Evolutionary conservation across 352 stramenopile species (phyloP), one percentile per base, ranked within the genome.

Genomic region (Globisporangium camurandrum): DNA sequence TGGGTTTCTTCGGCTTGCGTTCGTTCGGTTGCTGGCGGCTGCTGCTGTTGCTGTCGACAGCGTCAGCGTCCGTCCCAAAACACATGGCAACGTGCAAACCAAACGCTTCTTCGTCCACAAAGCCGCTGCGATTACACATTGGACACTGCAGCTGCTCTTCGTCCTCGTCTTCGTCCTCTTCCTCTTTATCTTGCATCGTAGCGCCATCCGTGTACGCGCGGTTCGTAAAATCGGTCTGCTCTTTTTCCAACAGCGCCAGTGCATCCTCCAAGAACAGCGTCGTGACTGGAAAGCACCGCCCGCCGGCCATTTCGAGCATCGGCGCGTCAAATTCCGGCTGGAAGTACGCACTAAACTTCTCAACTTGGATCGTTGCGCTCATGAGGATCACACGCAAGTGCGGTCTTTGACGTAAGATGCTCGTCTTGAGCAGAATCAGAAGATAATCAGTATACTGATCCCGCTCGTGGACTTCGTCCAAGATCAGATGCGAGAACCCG

Each of bases 391-490:
- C 62, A 61, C 95, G 89, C 20, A 98, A 72, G 56, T 96, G 67
- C 17, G 72, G 72, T 43, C 86, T 69, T 23, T 84, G 71, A 44
- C 75, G 70, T 4, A 96, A 66, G 41, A 98, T 83, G 20, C 59
- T 93, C 17, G 69, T 88, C 60, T 80, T 95, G 64, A 98, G 77
- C 44, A 96, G 59, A 58, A 98, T 98, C 30, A 98, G 75, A 41
- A 98, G 60, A 59, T 98, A 98, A 57, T 98, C 95, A 1, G 89
- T 97, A 53, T 96, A 96, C 46, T 93, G 84, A 57, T 98, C 92
- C 12, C 93, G 83, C 64, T 98, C 94, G 69, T 98, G 90, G 24
- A 98, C 93, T 81, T 98, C 94, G 57, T 98, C 93, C 26, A 98
- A 80, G 44, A 98, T 95, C 33, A 98, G 68, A 51, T 97, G 86